phyloP scores from a whole-genome alignment of 2,329 filamentous ascomycete species.

The Coniella vitis region DNA sequence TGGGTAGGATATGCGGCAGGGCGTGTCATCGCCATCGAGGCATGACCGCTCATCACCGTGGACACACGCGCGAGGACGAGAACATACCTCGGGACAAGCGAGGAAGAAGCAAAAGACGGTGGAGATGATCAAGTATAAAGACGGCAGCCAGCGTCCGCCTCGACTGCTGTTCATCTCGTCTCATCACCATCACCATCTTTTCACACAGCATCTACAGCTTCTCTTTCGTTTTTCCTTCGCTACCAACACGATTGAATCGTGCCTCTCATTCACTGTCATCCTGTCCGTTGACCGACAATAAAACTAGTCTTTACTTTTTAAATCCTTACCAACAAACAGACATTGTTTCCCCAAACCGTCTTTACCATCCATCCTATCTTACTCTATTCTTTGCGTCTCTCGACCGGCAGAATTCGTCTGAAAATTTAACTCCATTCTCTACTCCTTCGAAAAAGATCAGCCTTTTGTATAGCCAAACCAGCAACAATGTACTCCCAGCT shows the following conservation, averaged over 20 bases:
- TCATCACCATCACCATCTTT: slow-evolving; percentile 3
- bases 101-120: background rate
- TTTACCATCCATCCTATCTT: background rate
- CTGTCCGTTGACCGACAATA: background rate
- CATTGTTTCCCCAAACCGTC: background rate
- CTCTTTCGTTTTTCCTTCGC: background rate
- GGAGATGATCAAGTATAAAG: slow-evolving; percentile 3
- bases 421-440: background rate
- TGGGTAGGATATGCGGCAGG: background rate
- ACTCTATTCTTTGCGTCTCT: too few relatives aligned
- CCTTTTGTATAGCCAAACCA: background rate
- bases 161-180: background rate
- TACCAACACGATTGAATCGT: slow-evolving; percentile 9
- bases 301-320: background rate
- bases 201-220: slow-evolving; percentile 4
- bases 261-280: slow-evolving; percentile 2
- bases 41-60: background rate
- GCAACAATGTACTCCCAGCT: slow-evolving; percentile 20
- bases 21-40: background rate
- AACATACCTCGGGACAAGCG: too few relatives aligned
- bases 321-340: background rate
- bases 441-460: background rate
- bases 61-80: too few relatives aligned
- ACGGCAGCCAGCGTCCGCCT: background rate
- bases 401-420: too few relatives aligned